Base-by-base conservation (phyloP, 176 grass and related monocot genomes). In the Paspalum notatum region DNA sequence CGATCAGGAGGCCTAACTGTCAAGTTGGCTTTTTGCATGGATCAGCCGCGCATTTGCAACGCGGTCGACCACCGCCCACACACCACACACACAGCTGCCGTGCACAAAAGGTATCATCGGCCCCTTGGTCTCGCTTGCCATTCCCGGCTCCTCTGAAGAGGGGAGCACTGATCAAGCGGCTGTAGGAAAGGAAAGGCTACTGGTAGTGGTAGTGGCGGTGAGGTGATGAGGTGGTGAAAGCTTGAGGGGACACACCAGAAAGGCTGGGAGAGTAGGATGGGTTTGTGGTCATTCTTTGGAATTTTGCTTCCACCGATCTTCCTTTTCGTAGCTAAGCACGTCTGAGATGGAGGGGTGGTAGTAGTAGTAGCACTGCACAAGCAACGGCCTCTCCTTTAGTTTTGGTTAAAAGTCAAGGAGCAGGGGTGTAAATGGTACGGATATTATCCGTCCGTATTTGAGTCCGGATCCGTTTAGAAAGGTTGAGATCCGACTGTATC, bases 1-100 rank as follows among this genome's bases (percentile, higher is more conserved):
- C 57, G 3, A 39, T 40, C 62, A 40, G 50, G 50, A 17, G 20
- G 52, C 49, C n/a, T 10, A 77, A 77, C 74, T 70, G 74, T 64
- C 59, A 56, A 40, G 37, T 56, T 45, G 24, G 68, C 68, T 72
- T 73, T 37, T 56, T 12, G 18, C 47, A 18, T 13, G 47, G n/a
- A 20, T 17, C 18, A 63, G 40, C 45, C 83, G 65, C 40, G 59
- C 59, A 62, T 22, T 10, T 12, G 21, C 47, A 72, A 79, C 72
- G 84, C 12, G 46, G 76, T 85, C 58, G 84, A 40, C 76, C 67
- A 85, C 46, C 54, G 38, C 16, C 83, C 37, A 45, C 37, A 43
- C 40, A n/a, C n/a, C n/a, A n/a, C n/a, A n/a, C n/a, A n/a, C n/a
- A n/a, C n/a, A n/a, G n/a, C n/a, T n/a, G n/a, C n/a, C n/a, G n/a